Percentiles rank a stretch among this genome's conserved stretches.
These are phyloP conservation scores for Metarhizium guizhouense DNA, from an alignment of 2,329 filamentous ascomycete genomes.

Conservation along the genomic window DNA sequence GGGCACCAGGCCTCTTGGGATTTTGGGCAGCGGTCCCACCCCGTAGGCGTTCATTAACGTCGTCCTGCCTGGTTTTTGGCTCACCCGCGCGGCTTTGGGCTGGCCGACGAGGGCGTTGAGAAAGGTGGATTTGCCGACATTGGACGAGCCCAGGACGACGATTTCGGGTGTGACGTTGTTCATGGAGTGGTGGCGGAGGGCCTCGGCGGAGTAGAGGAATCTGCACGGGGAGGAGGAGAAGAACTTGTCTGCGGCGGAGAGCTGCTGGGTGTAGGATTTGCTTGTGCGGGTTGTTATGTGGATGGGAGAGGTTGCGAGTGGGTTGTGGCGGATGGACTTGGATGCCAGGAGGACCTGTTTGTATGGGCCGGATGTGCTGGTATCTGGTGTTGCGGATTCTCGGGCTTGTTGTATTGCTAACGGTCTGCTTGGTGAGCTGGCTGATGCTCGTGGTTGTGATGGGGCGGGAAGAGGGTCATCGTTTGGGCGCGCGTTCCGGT, in stretches of 20 bases:
- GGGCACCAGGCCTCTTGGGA: conserved; percentile 15
- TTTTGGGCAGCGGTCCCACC: conserved; percentile 33
- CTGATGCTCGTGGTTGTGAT: neutral
- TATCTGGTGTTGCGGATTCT: neutral
- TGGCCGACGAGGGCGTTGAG: conserved; percentile 68
- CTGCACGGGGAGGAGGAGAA: conserved; percentile 19
- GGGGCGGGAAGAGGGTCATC: neutral
- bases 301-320: neutral
- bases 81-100: conserved; percentile 36
- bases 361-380: conserved; percentile 1
- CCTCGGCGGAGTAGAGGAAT: conserved; percentile 42
- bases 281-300: conserved; percentile 5
- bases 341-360: conserved; percentile 10
- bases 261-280: conserved; percentile 14
- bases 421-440: neutral
- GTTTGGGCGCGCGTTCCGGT: neutral
- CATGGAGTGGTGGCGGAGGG: conserved; percentile 37
- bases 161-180: conserved; percentile 52
- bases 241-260: conserved; percentile 21
- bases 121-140: conserved; percentile 83
- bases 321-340: conserved; percentile 9
- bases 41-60: conserved; percentile 47
- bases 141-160: conserved; percentile 76
- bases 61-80: conserved; percentile 42
- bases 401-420: neutral